phyloP scores from a whole-genome alignment of 1,139 yeast genomes.

The Geotrichum carabidarum region DNA sequence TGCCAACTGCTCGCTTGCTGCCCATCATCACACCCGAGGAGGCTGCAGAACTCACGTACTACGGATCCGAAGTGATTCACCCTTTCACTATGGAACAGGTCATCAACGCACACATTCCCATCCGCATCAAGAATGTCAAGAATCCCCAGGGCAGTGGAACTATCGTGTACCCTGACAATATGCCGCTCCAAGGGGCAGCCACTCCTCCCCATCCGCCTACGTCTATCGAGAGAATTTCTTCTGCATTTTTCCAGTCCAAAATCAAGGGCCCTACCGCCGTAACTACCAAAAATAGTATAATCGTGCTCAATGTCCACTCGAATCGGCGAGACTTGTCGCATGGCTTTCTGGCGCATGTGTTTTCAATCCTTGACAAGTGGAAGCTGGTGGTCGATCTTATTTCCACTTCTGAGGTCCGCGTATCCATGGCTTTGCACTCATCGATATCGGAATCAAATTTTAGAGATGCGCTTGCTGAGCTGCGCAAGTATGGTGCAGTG shows the following conservation, averaged over 20 bases:
- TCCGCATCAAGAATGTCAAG: slow-evolving; percentile 90
- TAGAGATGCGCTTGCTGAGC: slow-evolving; percentile 65
- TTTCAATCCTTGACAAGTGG: slow-evolving; percentile 76
- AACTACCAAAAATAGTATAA: slow-evolving; percentile 88
- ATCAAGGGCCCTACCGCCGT: slow-evolving; percentile 84
- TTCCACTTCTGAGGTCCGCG: slow-evolving; percentile 95
- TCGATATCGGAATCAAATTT: slow-evolving; percentile 54
- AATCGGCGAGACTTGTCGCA: slow-evolving; percentile 89
- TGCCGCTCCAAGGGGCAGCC: slow-evolving; percentile 36
- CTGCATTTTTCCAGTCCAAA: slow-evolving; percentile 28
- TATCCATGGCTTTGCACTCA: slow-evolving; percentile 84
- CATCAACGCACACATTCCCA: slow-evolving; percentile 90
- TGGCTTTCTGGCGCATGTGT: slow-evolving; percentile 89
- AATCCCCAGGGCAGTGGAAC: slow-evolving; percentile 91
- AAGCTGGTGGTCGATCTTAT: slow-evolving; percentile 89
- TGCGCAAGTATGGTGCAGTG: slow-evolving; percentile 76
- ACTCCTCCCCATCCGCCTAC: slow-evolving; percentile 23
- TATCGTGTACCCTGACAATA: slow-evolving; percentile 81
- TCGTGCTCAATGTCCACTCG: slow-evolving; percentile 87
- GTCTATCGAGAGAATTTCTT: not conserved
- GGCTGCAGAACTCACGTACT: slow-evolving; percentile 95
- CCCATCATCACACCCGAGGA: slow-evolving; percentile 95
- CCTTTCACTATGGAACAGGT: slow-evolving; percentile 99
- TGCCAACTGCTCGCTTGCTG: slow-evolving; percentile 78
- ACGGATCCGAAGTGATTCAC: slow-evolving; percentile 96